phyloP scores from a whole-genome alignment of 345 rosid species.

The Eucalyptus grandis region DNA sequence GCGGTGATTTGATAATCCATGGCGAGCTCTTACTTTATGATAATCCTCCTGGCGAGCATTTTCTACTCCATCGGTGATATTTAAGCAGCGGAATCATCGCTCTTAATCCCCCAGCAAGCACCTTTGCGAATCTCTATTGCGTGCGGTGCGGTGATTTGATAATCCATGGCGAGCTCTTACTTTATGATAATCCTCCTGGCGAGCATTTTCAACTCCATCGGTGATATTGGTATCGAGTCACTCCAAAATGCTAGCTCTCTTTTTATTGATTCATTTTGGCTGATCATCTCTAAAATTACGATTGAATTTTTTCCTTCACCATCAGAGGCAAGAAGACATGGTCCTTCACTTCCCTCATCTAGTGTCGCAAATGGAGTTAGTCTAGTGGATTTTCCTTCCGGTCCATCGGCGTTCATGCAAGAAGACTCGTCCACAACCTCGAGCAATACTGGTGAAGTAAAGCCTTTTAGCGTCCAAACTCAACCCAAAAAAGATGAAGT shows the following conservation, averaged over 20 bases:
- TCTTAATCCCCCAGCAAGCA: not conserved
- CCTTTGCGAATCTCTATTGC: not conserved
- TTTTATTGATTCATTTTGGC: too few relatives aligned
- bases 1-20: not conserved
- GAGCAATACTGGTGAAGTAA: not conserved
- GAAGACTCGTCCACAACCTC: too few relatives aligned
- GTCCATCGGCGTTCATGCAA: not conserved
- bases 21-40: not conserved
- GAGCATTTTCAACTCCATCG: not conserved
- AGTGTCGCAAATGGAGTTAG: too few relatives aligned
- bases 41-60: not conserved
- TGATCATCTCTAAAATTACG: not conserved
- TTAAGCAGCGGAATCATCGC: not conserved
- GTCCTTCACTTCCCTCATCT: accelerated
- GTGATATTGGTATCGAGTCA: not conserved
- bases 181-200: not conserved
- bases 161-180: not conserved
- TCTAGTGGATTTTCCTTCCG: not conserved
- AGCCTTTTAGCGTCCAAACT: not conserved
- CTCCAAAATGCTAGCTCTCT: not conserved
- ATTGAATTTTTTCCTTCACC: not conserved
- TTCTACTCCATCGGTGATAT: not conserved
- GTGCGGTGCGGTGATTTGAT: too few relatives aligned
- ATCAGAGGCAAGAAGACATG: not conserved
- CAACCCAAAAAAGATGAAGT: not conserved